phyloP scores from a whole-genome alignment of 495 filamentous ascomycete genomes.

The Daldinia caldariorum region DNA sequence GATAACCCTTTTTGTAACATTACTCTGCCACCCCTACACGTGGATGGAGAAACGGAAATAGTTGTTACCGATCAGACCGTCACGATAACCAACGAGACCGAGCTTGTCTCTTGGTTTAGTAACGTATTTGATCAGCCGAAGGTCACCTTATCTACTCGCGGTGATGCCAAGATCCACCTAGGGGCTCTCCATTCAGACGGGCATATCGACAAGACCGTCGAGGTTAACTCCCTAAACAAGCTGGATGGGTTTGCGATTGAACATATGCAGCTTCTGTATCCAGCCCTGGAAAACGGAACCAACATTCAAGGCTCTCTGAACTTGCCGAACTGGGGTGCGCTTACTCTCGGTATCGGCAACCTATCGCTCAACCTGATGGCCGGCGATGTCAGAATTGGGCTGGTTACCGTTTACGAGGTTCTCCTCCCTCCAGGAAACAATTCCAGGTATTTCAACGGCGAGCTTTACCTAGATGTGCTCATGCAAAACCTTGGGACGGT shows the following conservation, averaged over 20 bases:
- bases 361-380: slow-evolving; percentile 56
- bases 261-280: slow-evolving; percentile 53
- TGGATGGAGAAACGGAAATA: slow-evolving; percentile 52
- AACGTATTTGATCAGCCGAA: slow-evolving; percentile 52
- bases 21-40: slow-evolving; percentile 48
- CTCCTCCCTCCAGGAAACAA: slow-evolving; percentile 59
- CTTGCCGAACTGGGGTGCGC: slow-evolving; percentile 58
- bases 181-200: slow-evolving; percentile 51
- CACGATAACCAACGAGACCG: slow-evolving; percentile 50
- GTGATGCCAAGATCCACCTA: slow-evolving; percentile 49
- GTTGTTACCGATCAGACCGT: slow-evolving; percentile 50
- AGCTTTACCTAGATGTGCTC: slow-evolving; percentile 48
- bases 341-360: slow-evolving; percentile 61
- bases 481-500: slow-evolving; percentile 53
- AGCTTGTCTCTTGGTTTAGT: slow-evolving; percentile 52
- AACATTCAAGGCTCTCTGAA: slow-evolving; percentile 51
- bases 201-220: slow-evolving; percentile 54
- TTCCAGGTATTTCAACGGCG: slow-evolving; percentile 52
- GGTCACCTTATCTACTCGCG: slow-evolving; percentile 52
- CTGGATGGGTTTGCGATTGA: slow-evolving; percentile 57
- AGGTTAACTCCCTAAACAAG: slow-evolving; percentile 53
- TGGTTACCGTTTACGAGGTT: slow-evolving; percentile 54
- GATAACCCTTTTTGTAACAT: slow-evolving; percentile 51
- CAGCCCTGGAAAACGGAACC: slow-evolving; percentile 51
- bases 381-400: slow-evolving; percentile 53